Base-by-base conservation (phyloP, 1,284 basidiomycete species). In the Cutaneotrichosporon mucoides region DNA sequence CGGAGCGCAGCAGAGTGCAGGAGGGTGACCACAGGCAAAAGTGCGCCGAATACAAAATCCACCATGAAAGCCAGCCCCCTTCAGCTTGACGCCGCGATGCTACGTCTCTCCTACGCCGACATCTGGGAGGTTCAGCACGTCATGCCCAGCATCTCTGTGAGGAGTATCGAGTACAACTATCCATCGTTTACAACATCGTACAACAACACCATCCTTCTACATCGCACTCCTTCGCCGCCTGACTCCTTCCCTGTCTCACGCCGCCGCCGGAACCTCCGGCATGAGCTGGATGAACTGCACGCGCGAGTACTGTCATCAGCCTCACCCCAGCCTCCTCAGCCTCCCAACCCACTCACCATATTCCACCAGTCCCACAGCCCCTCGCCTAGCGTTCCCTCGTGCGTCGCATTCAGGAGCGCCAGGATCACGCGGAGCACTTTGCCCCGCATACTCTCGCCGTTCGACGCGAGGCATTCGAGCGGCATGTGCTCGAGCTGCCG, bases 351-450 rank as follows among this genome's bases (percentile, higher is more conserved):
- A 61, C 68, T 52, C 48, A 66, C 67, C 67, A 70, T 70, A 49
- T 66, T 65, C 67, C 69, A 70, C 69, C 69, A 70, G 46, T 70
- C 66, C 63, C 66, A 67, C n/a, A 68, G 60, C 7, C 56, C 56
- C 10, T 65, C 62, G 15, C 67, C 61, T 35, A 66, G 53, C 34
- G 60, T 53, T 34, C 60, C 63, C 13, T 58, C 57, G 11, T 57
- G 58, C 34, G 54, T 54, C 38, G 53, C 59, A 12, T 56, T 59
- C 38, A 70, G 54, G 15, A 70, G 56, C 10, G 62, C 60, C 4
- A 70, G 62, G 40, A 70, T 62, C 46, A 68, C 65, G 1, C 67
- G 61, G 16, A 70, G 52, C 11, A 70, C 67, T 49, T 70, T 70
- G 38, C 69, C 69, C 1, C 67, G 63, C 67, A 70, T 61, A 24